Base-by-base conservation (phyloP, 345 rosid species). In the Isatis tinctoria region DNA sequence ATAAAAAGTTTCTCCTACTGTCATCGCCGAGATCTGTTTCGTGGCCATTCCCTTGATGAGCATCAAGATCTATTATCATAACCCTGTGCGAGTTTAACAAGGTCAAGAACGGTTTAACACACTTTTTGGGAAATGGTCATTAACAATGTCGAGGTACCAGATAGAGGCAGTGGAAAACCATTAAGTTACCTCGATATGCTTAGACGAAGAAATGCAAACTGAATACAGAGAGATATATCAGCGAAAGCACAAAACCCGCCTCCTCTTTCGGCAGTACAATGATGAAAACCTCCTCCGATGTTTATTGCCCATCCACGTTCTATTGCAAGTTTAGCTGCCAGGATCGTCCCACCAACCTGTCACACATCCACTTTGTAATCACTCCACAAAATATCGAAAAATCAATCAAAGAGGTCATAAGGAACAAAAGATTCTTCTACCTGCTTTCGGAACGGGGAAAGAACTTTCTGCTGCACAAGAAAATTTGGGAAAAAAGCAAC, bases 21-120 rank as follows among this genome's bases (percentile, higher is more conserved):
- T 94, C 97, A 81, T 79, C 32, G 13, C 89, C 80, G 49, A 91
- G 93, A 82, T 94, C 98, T 77, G 45, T 88, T 79, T 92, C 99
- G 30, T 94, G 97, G 80, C 97, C 99, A 74, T 94, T 94, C 68
- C 99, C 99, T 85, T 94, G 99, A 82, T 94, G 98, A 35, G 97
- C 98, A 77, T 94, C 98, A 3, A 94, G 90, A 92, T 94, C 99
- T 77, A 94, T 85, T 66, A 94, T 88, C 97, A 94, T 94, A 73
- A 88, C 96, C 86, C 97, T 94, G 81, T 10, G 70, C 28, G 41
- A 63, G 44, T 78, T 75, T 61, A 33, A 65, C 48, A 69, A 61
- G 62, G 22, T 68, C 60, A 16, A 8, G 76, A 65, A 56, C 27
- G 27, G n/a, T n/a, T 51, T 40, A 47, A 67, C 37, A 62, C 10